These are phyloP conservation scores for Backusella sp. DNA, from an alignment of 192 early-diverging fungal species.

Conservation along the genomic window DNA sequence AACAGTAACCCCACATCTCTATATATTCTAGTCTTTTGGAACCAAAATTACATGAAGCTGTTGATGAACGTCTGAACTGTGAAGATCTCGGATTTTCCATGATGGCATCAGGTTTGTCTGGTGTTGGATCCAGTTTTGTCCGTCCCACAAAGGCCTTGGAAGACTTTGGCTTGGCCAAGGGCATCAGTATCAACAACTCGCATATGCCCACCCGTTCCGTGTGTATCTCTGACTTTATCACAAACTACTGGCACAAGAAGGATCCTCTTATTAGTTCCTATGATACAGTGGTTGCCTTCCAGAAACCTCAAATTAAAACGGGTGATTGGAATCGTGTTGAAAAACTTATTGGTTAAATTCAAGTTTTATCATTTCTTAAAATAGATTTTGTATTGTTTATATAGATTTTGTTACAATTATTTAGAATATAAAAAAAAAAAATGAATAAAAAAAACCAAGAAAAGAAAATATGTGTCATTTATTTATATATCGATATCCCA, in stretches of 20 bases:
- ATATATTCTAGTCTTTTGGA: conserved; percentile 16
- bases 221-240: conserved; percentile 22
- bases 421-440: not conserved
- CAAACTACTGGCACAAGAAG: not conserved
- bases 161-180: conserved; percentile 24
- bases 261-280: conserved; percentile 14
- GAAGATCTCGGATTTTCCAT: conserved; percentile 34
- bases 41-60: conserved; percentile 21
- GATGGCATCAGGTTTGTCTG: conserved; percentile 27
- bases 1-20: not conserved
- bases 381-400: not conserved
- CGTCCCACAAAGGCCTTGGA: conserved; percentile 1
- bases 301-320: not conserved
- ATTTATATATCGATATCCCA: not conserved
- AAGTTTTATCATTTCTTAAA: not conserved
- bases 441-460: not conserved
- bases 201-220: conserved; percentile 23
- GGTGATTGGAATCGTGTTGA: conserved; percentile 7
- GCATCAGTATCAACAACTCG: conserved; percentile 17
- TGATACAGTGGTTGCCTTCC: not conserved
- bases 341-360: not conserved
- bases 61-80: conserved; percentile 29
- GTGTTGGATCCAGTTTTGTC: conserved; percentile 12
- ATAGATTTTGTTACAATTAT: not conserved
- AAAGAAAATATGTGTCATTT: no score